These are phyloP conservation scores for Pinus albicaulis DNA, from an alignment of 75 land plant genomes.

Conservation along the genomic window DNA sequence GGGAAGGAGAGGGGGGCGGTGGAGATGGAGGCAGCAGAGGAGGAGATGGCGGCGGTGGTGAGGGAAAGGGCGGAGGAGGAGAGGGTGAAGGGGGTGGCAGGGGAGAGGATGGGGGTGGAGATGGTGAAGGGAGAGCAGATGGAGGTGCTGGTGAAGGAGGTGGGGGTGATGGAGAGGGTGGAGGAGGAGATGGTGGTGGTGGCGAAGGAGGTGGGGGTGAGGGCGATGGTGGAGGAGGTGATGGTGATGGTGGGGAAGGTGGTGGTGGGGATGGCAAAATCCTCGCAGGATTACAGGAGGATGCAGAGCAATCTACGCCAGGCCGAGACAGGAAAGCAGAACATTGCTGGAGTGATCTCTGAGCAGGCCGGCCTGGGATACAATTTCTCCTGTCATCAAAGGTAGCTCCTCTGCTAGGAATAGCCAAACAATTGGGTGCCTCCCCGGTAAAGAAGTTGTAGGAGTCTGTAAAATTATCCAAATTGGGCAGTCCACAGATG, in stretches of 20 bases:
- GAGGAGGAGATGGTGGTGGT: slow-evolving; percentile 9
- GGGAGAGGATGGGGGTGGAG: neutral
- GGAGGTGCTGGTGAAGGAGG: neutral
- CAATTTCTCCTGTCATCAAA: slow-evolving; percentile 52
- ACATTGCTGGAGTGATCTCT: slow-evolving; percentile 31
- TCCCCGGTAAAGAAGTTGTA: slow-evolving; percentile 75
- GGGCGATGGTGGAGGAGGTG: neutral
- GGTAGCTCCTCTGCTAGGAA: slow-evolving; percentile 15
- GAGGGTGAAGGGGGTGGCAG: slow-evolving; percentile 5
- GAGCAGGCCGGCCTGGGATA: slow-evolving; percentile 35
- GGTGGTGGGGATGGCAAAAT: neutral
- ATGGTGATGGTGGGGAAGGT: neutral
- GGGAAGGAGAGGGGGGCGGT: neutral
- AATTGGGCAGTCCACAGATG: slow-evolving; percentile 51
- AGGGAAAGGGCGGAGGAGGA: neutral
- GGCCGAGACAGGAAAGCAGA: slow-evolving; percentile 14
- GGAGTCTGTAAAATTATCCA: slow-evolving; percentile 57
- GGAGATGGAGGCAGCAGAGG: slow-evolving; percentile 27
- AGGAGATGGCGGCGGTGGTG: neutral
- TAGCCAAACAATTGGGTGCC: slow-evolving; percentile 39
- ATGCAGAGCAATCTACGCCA: slow-evolving; percentile 12
- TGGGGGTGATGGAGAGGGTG: neutral
- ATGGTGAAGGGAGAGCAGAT: neutral
- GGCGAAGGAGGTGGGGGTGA: neutral
- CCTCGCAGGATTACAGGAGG: slow-evolving; percentile 3